Base-by-base conservation (phyloP, 1,284 basidiomycete genomes). In the Trichosporon sp. region DNA sequence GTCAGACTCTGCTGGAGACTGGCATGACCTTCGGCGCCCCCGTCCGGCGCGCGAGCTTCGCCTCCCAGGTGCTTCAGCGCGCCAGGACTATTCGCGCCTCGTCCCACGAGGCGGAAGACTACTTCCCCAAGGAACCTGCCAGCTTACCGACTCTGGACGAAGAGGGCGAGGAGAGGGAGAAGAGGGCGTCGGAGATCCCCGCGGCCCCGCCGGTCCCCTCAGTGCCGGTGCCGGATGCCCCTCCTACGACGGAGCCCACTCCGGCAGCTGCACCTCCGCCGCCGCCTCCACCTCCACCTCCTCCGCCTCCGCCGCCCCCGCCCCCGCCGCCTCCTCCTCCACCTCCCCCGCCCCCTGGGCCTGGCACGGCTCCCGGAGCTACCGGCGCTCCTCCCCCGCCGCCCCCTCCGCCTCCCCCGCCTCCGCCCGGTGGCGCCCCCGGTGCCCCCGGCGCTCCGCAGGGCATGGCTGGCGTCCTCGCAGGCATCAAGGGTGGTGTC, bases 121-220 rank as follows among this genome's bases (percentile, higher is more conserved):
- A 69, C 69, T 47, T 69, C 13, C 66, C 70, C 11, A 27, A 64
- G 11, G 31, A 53, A 13, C 65, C 69, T 15, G 67, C 68, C 1
- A 42, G 68, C 5, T 76, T 85, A 42, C 77, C 85, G 2, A 78
- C 84, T 27, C 79, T 87, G 51, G 73, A 80, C 29, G 86, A 86
- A 70, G 84, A 62, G 11, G 65, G 68, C 27, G 75, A 75, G 71
- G 67, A 64, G 47, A 42, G 83, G 62, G 67, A 75, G 35, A 53
- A 23, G 31, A 67, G 11, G 77, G 62, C 62, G n/a, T 29, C 62
- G 4, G 62, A 60, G 56, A 23, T n/a, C 2, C 56, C 62, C 12
- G 64, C 65, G 9, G 56, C 68, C 2, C 62, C 68, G 2, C 62
- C 64, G 1, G 31, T 3, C 6, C 32, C 64, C 4, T 9, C 51